Evolutionary conservation across 352 stramenopile species (phyloP).

Genomic region (Phytophthora gonapodyides): DNA sequence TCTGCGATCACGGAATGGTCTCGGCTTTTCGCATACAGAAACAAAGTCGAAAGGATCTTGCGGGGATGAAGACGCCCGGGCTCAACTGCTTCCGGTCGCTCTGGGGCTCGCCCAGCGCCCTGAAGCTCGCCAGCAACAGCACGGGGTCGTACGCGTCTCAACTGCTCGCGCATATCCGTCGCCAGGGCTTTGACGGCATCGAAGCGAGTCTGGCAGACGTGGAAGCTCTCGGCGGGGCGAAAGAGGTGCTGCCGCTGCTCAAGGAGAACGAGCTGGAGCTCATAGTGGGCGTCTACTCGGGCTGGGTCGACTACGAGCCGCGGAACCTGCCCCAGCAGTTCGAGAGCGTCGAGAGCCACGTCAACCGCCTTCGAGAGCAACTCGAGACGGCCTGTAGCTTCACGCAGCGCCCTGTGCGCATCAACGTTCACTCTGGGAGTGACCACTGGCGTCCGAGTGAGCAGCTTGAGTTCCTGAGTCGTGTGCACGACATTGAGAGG

Average conservation of each 20-base stretch:
- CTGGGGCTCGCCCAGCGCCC: constrained; percentile 51
- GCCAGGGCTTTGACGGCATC: constrained; percentile 68
- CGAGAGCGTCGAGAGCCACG: constrained; percentile 47
- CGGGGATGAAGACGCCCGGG: constrained; percentile 7
- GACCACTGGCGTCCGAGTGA: constrained; percentile 56
- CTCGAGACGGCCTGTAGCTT: constrained; percentile 38
- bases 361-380: constrained; percentile 48
- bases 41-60: constrained; percentile 25
- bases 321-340: constrained; percentile 57
- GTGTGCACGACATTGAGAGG: constrained; percentile 50
- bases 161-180: constrained; percentile 43
- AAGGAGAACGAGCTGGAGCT: constrained; percentile 57
- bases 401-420: constrained; percentile 35
- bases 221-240: constrained; percentile 47
- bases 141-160: constrained; percentile 35
- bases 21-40: constrained; percentile 3
- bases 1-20: background rate
- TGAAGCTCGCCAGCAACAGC: constrained; percentile 30
- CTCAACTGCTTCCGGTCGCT: constrained; percentile 64
- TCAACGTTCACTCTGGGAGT: constrained; percentile 68
- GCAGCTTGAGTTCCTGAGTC: constrained; percentile 56
- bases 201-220: constrained; percentile 73
- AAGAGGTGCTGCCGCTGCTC: constrained; percentile 46
- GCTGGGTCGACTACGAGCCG: constrained; percentile 75
- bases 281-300: constrained; percentile 71